Conservation (phyloP, 1,284 basidiomycete species). For the Flammula alnicola region DNA sequence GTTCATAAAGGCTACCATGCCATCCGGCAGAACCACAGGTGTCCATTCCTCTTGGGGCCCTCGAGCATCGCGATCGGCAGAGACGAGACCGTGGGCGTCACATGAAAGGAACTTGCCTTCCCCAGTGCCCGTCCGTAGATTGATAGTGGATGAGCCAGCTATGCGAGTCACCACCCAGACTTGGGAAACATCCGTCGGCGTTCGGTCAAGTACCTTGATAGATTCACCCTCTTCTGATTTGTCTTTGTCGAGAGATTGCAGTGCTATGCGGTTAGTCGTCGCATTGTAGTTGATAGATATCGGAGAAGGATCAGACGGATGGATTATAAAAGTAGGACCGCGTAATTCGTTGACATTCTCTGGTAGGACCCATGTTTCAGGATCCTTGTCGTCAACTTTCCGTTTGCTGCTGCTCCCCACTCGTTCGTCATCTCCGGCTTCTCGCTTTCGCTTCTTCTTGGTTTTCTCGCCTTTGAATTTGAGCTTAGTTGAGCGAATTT, state of each 20-base stretch:
- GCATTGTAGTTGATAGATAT: conserved; percentile 80
- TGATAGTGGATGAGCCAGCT: conserved; percentile 79
- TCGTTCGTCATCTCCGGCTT: conserved; percentile 52
- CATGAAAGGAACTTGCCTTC: conserved; percentile 88
- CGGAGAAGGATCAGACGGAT: conserved; percentile 76
- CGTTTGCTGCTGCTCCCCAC: conserved; percentile 51
- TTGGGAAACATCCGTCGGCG: conserved; percentile 80
- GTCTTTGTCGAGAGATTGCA: conserved; percentile 68
- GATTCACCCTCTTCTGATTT: conserved; percentile 49
- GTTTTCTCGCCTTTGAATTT: conserved; percentile 88
- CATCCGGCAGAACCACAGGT: conserved; percentile 73
- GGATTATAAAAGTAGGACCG: conserved; percentile 81
- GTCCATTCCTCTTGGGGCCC: conserved; percentile 91
- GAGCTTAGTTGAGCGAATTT: conserved; percentile 70
- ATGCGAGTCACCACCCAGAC: conserved; percentile 88
- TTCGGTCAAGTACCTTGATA: conserved; percentile 57
- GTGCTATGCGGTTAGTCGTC: conserved; percentile 71
- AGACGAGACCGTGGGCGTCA: conserved; percentile 81
- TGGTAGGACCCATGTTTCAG: conserved; percentile 80
- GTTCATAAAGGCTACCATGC: conserved; percentile 85
- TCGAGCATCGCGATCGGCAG: conserved; percentile 81
- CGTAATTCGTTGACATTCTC: conserved; percentile 75
- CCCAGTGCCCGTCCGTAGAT: conserved; percentile 81
- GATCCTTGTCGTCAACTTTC: conserved; percentile 63
- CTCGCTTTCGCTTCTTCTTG: conserved; percentile 80